Conservation (phyloP, 305 asterid genomes). For the Plantago lanceolata region DNA sequence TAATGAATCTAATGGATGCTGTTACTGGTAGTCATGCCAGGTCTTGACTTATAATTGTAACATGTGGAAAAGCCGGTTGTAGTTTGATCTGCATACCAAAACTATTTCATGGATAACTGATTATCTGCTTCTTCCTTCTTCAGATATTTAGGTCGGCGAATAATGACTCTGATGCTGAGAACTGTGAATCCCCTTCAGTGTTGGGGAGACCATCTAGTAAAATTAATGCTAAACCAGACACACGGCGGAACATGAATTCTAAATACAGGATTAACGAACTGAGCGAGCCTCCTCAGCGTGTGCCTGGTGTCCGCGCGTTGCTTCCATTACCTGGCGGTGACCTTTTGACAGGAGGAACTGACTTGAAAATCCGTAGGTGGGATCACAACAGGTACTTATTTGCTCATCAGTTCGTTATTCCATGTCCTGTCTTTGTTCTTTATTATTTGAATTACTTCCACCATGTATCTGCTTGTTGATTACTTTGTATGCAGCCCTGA, state of each 20-base stretch:
- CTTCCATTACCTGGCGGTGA: slow-evolving; percentile 98
- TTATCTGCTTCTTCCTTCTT: slow-evolving; percentile 16
- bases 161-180: slow-evolving; percentile 64
- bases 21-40: neutral
- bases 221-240: slow-evolving; percentile 55
- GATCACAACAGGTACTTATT: slow-evolving; percentile 73
- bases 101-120: slow-evolving; percentile 17
- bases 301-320: slow-evolving; percentile 93
- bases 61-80: neutral
- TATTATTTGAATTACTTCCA: slow-evolving; percentile 12
- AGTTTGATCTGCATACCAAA: neutral
- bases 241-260: slow-evolving; percentile 50
- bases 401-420: slow-evolving; percentile 19
- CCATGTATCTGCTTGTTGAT: slow-evolving; percentile 19
- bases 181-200: slow-evolving; percentile 72
- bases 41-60: neutral
- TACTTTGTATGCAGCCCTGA: slow-evolving; percentile 64
- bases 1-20: neutral
- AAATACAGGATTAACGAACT: slow-evolving; percentile 85
- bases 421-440: slow-evolving; percentile 13
- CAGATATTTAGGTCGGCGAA: slow-evolving; percentile 77
- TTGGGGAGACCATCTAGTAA: slow-evolving; percentile 61
- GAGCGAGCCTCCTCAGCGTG: slow-evolving; percentile 66
- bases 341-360: slow-evolving; percentile 92
- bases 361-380: slow-evolving; percentile 95